A percentile compares a stretch with the other conserved stretches of the same genome.
Evolutionary conservation across 2,329 filamentous ascomycete species (phyloP).

Genomic region (Madurella fahalii): DNA sequence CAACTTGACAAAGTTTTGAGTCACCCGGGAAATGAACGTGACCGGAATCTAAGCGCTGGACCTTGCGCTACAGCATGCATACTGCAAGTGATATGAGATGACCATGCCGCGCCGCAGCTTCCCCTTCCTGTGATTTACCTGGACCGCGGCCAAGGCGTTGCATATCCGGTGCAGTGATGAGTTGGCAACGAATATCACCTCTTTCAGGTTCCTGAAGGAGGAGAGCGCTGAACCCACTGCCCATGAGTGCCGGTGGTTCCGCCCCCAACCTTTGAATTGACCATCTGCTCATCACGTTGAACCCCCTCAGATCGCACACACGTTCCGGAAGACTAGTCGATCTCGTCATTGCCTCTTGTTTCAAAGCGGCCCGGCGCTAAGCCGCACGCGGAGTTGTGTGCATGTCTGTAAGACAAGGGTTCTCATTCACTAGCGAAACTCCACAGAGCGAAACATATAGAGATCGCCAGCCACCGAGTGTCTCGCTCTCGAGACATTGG

Average conservation of each 20-base stretch:
- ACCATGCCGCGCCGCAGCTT: neutral
- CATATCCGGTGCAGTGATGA: constrained; percentile 7
- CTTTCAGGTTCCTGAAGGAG: neutral
- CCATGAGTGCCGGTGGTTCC: too few relatives aligned
- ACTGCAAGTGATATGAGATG: too few relatives aligned
- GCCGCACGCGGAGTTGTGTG: neutral
- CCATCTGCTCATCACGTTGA: too few relatives aligned
- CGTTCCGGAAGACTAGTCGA: neutral
- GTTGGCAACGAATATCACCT: neutral
- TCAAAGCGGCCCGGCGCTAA: neutral
- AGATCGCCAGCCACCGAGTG: too few relatives aligned
- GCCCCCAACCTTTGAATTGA: neutral
- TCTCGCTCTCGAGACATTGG: too few relatives aligned
- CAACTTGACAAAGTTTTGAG: too few relatives aligned
- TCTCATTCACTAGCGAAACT: too few relatives aligned
- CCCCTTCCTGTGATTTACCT: neutral
- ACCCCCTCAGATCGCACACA: too few relatives aligned
- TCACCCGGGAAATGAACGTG: too few relatives aligned
- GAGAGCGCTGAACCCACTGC: neutral
- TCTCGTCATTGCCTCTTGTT: neutral
- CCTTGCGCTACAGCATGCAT: too few relatives aligned
- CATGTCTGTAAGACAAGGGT: neutral
- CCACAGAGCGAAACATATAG: too few relatives aligned
- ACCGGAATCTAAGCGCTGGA: too few relatives aligned
- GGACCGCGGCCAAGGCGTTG: neutral